Conservation (phyloP, 2,329 filamentous ascomycete genomes). For the Fusarium subglutinans region DNA sequence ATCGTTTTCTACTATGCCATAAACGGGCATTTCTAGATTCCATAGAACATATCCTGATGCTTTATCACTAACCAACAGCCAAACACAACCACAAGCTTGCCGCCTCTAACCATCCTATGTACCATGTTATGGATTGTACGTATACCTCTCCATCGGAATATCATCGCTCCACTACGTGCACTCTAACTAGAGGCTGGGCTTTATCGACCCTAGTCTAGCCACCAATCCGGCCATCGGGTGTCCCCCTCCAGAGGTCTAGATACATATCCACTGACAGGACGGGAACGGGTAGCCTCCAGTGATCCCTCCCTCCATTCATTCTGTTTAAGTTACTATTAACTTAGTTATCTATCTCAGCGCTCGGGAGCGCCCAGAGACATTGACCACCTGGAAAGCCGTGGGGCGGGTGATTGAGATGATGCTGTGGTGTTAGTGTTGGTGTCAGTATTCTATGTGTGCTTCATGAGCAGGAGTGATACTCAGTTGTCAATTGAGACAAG, state of each 20-base stretch:
- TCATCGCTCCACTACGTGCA: not conserved
- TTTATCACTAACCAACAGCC: not conserved
- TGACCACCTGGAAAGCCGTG: slow-evolving; percentile 10
- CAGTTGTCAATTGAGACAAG: not conserved
- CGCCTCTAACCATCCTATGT: not conserved
- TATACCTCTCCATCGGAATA: not conserved
- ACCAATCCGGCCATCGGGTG: slow-evolving; percentile 30
- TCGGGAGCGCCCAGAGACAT: slow-evolving; percentile 34
- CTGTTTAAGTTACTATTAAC: not conserved
- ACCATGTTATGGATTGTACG: not conserved
- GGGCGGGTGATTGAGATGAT: not conserved
- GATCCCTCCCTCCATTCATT: slow-evolving; percentile 6
- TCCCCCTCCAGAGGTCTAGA: slow-evolving; percentile 6
- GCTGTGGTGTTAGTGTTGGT: not conserved
- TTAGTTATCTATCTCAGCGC: slow-evolving; percentile 25
- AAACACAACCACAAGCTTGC: not conserved
- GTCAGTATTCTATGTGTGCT: not conserved
- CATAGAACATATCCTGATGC: not conserved
- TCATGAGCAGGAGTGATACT: not conserved
- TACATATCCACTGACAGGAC: slow-evolving; percentile 28
- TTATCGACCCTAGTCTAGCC: slow-evolving; percentile 32
- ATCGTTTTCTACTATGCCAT: not conserved
- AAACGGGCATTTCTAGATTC: slow-evolving; percentile 16
- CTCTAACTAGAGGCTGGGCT: slow-evolving; percentile 23
- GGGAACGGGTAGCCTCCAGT: slow-evolving; percentile 37